Evolutionary conservation across 192 early-diverging fungal species (phyloP).

Genomic region (Umbelopsis isabellina): DNA sequence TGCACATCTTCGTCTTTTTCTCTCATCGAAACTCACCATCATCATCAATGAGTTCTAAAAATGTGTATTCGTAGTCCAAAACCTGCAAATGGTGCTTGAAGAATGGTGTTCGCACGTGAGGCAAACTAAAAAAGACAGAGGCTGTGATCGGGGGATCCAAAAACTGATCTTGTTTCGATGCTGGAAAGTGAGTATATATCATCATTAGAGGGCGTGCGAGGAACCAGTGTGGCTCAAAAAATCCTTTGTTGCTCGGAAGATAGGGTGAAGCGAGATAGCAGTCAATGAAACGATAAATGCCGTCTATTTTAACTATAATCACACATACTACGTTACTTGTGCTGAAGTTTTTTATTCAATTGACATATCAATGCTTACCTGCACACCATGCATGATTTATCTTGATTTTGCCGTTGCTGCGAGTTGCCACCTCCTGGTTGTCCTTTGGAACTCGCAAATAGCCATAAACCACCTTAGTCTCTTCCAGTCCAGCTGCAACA

Average conservation of each 20-base stretch:
- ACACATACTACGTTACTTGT: neutral
- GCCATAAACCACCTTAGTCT: constrained; percentile 49
- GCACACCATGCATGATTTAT: constrained; percentile 29
- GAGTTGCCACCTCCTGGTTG: constrained; percentile 19
- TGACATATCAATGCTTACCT: constrained; percentile 1
- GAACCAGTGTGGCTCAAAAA: constrained; percentile 41
- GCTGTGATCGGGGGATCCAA: constrained; percentile 42
- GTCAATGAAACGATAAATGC: constrained; percentile 46
- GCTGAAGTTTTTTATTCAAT: neutral
- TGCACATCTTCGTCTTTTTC: too few species aligned
- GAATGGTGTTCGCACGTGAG: constrained; percentile 49
- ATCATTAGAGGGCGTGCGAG: constrained; percentile 39
- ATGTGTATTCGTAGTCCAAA: constrained; percentile 33
- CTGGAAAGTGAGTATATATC: constrained; percentile 38
- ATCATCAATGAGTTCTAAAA: constrained; percentile 37
- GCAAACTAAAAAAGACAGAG: constrained; percentile 43
- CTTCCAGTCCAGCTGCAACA: constrained; percentile 51
- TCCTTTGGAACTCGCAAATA: constrained; percentile 42
- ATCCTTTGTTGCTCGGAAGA: constrained; percentile 38
- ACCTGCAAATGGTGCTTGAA: constrained; percentile 45
- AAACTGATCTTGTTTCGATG: constrained; percentile 44
- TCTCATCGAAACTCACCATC: constrained; percentile 27
- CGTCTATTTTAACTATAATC: constrained; percentile 41
- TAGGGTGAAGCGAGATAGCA: constrained; percentile 45
- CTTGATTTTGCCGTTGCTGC: constrained; percentile 21